Base-by-base conservation (phyloP, 2,329 filamentous ascomycete species). In the Botrytis elliptica region DNA sequence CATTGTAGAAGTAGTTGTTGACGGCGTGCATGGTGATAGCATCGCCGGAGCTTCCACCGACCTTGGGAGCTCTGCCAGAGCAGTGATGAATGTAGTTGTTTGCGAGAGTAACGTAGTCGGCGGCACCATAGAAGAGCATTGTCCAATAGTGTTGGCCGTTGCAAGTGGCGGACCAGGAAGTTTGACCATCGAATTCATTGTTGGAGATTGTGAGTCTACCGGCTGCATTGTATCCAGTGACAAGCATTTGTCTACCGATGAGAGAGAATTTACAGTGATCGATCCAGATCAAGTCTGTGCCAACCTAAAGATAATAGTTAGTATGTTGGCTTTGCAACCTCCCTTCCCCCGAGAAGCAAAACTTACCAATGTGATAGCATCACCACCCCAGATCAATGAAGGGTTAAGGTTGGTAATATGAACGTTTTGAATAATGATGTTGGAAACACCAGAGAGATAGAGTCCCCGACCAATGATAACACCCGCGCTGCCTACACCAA, bases 121-220 rank as follows among this genome's bases (percentile, higher is more conserved):
- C 78, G 18, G 80, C 78, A 14, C 81, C 83, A 64, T 80, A 78
- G 76, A 85, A 81, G 63, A 83, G 81, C 72, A 84, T 80, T 3
- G 80, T 81, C 85, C 84, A 86, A 79, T 86, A 86, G 75, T 85
- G 84, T 55, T 86, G 79, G n/a, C 79, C 79, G 73, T 86, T 83
- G 76, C 85, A 86, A 33, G 80, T 80, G 18, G 84, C 80, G 0
- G 84, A 85, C 75, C 81, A 84, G 33, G 76, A 79, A 0, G 84
- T 85, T 8, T 76, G 74, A 14, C 85, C 85, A 71, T 86, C 81
- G 70, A 86, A 82, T 59, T 84, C 83, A 76, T 81, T 84, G 81
- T 86, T 85, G 7, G 83, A 84, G 57, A 86, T 81, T 0, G 84
- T 85, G 2, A 85, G 81, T 44, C 80, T 79, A 6, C 81, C 79